These are phyloP conservation scores for Pulveroboletus sp. DNA, from an alignment of 768 basidiomycete genomes.

Conservation along the genomic window DNA sequence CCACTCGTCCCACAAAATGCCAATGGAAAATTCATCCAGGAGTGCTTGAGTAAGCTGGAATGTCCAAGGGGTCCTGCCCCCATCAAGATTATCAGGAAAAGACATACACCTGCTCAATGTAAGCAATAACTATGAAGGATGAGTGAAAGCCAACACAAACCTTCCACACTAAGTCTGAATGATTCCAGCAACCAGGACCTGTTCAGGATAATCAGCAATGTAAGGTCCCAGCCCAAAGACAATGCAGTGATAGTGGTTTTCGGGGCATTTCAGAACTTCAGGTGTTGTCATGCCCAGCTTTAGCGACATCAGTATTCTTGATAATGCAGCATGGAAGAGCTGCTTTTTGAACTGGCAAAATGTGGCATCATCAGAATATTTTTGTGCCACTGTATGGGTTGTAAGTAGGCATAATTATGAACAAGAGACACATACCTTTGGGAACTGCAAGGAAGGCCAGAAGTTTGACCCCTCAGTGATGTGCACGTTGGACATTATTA, in stretches of 20 bases:
- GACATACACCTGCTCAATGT: background rate
- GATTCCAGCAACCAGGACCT: background rate
- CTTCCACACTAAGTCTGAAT: background rate
- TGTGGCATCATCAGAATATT: background rate
- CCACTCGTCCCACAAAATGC: background rate
- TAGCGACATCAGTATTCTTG: background rate
- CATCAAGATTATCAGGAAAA: background rate
- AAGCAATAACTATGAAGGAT: background rate
- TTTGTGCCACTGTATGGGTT: background rate
- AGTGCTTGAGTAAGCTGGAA: background rate
- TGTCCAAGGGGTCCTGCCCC: background rate
- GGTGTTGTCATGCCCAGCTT: background rate
- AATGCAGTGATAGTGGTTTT: background rate
- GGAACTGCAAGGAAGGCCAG: constrained; percentile 29
- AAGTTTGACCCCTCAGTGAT: constrained; percentile 10
- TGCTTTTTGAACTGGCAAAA: background rate
- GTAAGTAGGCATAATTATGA: too few relatives aligned
- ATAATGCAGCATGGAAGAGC: background rate
- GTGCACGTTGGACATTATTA: constrained; percentile 9
- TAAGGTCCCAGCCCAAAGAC: background rate
- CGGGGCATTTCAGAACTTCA: background rate
- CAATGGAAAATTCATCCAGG: background rate
- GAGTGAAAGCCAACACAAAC: background rate
- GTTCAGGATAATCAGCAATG: background rate
- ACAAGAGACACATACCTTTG: constrained; percentile 12